phyloP scores from a whole-genome alignment of 2,329 filamentous ascomycete genomes.

The Sarocladium oryzae region DNA sequence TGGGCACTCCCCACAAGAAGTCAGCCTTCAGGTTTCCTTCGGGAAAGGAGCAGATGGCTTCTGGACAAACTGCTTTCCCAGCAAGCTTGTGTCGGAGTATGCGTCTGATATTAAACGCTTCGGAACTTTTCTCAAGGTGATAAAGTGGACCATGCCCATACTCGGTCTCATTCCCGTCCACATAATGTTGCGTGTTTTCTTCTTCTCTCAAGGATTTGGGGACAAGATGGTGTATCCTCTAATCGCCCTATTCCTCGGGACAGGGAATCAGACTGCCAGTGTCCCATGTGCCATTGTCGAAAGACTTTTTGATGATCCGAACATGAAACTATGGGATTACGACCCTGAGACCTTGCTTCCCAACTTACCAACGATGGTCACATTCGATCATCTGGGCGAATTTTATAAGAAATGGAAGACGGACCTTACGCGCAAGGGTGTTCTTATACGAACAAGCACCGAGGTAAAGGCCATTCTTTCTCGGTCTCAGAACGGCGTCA shows the following conservation, averaged over 20 bases:
- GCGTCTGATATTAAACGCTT: constrained; percentile 51
- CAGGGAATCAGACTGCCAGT: constrained; percentile 67
- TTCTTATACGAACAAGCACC: constrained; percentile 48
- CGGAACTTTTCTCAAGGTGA: constrained; percentile 46
- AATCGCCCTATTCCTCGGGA: constrained; percentile 67
- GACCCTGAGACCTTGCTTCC: constrained; percentile 46
- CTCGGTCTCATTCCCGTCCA: constrained; percentile 58
- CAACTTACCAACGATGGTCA: constrained; percentile 59
- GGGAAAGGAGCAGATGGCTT: constrained; percentile 52
- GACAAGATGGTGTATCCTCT: constrained; percentile 67
- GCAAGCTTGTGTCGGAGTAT: constrained; percentile 47
- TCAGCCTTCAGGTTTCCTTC: constrained; percentile 57
- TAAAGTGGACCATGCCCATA: constrained; percentile 53
- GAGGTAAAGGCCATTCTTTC: constrained; percentile 47
- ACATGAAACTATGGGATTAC: constrained; percentile 55
- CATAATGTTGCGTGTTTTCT: constrained; percentile 58
- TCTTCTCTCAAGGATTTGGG: constrained; percentile 63
- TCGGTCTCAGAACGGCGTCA: constrained; percentile 44
- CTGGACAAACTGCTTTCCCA: constrained; percentile 62
- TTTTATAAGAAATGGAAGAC: constrained; percentile 56
- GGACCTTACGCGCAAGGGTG: constrained; percentile 46
- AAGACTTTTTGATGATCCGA: constrained; percentile 50
- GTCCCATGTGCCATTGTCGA: constrained; percentile 64
- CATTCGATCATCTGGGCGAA: constrained; percentile 54
- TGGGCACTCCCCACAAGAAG: constrained; percentile 48